Conservation (phyloP, 345 rosid genomes). For the Heritiera fomes region DNA sequence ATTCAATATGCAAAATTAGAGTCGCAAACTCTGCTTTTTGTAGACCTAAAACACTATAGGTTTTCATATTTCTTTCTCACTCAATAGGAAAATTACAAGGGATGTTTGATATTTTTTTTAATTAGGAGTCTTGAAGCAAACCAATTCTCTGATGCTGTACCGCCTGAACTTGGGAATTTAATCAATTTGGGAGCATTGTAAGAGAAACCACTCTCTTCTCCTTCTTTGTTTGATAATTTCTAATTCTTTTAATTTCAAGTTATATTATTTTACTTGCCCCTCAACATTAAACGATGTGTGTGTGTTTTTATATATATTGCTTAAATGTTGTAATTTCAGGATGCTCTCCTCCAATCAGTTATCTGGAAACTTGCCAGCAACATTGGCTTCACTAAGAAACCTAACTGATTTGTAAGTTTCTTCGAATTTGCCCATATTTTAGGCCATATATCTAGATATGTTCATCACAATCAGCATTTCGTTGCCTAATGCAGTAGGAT, state of each 20-base stretch:
- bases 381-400: constrained; percentile 42
- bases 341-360: constrained; percentile 58
- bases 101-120: constrained; percentile 15
- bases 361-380: constrained; percentile 48
- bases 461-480: constrained; percentile 21
- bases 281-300: constrained; percentile 6
- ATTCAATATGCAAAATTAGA: not conserved
- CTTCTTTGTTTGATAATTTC: not conserved
- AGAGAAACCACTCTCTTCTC: constrained; percentile 22
- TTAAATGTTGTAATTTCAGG: constrained; percentile 36
- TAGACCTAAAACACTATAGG: not conserved
- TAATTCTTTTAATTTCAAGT: too few species aligned
- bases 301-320: constrained; percentile 13
- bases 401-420: constrained; percentile 52
- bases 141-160: constrained; percentile 53
- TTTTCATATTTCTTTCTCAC: not conserved
- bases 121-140: constrained; percentile 56
- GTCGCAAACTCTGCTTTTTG: not conserved
- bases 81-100: not conserved
- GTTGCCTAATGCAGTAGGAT: constrained; percentile 53
- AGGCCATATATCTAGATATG: not conserved
- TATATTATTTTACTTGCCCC: not conserved
- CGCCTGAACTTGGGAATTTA: constrained; percentile 57
- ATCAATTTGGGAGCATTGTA: constrained; percentile 44
- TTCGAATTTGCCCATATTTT: constrained; percentile 13